Conservation (phyloP, 73 alveolate species). For the Paramecium pentaurelia region DNA sequence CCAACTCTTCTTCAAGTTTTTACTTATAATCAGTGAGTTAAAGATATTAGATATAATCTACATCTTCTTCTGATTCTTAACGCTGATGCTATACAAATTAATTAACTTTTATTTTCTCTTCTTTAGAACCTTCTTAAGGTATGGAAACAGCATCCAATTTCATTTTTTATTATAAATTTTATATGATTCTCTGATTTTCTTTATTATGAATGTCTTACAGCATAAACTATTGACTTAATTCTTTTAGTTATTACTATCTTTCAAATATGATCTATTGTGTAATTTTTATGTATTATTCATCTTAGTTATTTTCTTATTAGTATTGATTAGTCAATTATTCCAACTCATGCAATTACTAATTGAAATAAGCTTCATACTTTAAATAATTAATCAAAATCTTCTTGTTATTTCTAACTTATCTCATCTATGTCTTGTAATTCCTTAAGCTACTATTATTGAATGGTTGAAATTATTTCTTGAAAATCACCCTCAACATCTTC, state of each 20-base stretch:
- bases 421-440: slow-evolving; percentile 14
- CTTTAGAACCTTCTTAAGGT: background rate
- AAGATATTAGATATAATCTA: background rate
- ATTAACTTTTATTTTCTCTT: background rate
- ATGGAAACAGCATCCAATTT: background rate
- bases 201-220: background rate
- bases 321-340: background rate
- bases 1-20: background rate
- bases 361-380: background rate
- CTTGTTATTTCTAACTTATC: background rate
- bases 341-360: slow-evolving; percentile 14
- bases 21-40: background rate
- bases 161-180: background rate
- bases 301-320: background rate
- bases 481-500: background rate
- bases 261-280: background rate
- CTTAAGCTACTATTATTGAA: background rate
- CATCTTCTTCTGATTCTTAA: background rate
- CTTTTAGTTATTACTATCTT: background rate
- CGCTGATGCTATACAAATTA: background rate
- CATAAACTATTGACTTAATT: background rate
- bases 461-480: background rate
- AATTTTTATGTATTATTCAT: background rate
- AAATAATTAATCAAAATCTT: background rate
- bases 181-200: background rate